Base-by-base conservation (phyloP, 805 yeast species). In the Yarrowia hollandica region DNA sequence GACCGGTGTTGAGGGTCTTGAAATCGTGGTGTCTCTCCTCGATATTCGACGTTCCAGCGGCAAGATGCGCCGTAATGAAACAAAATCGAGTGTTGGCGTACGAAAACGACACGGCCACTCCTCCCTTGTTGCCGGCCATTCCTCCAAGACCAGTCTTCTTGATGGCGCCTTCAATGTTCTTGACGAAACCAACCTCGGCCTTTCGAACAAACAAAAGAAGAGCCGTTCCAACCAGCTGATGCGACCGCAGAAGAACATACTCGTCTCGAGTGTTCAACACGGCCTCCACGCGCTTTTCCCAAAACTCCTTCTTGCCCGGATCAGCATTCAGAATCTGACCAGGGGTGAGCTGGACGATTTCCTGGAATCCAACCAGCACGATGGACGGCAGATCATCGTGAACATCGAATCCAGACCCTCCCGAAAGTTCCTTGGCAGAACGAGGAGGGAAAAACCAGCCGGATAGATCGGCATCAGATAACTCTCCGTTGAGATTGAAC, bases 121-220 rank as follows among this genome's bases (percentile, higher is more conserved):
- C 97, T 42, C 99, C 99, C 71, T 92, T 92, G 70, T 94, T 92
- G 15, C 97, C 99, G 0, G 98, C 83, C 75, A 94, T 92, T 42
- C 99, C 99, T 34, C 97, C 97, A 59, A 94, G 75, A 0, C 98
- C 99, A 0, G 98, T 92, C 72, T 92, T 92, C 67, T 91, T 92
- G 11, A 88, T 81, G n/a, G 91, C 81, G n/a, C 97, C 97, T 65
- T 90, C 91, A 5, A 94, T 97, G 67, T 86, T 85, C 12, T 88
- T 87, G 4, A 94, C 83, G 58, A 77, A 68, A 18, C 73, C 70
- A 23, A 87, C 73, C 63, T 85, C 83, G 2, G 79, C 73, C 59
- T 83, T 82, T 64, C 83, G 83, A 4, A 83, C 84, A 68, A 84
- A 91, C 39, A 94, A 73, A 68, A 92, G 72, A 59, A 88, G 69